These are phyloP conservation scores for Omphalotus olearius DNA, from an alignment of 1,284 basidiomycete genomes.

Conservation along the genomic window DNA sequence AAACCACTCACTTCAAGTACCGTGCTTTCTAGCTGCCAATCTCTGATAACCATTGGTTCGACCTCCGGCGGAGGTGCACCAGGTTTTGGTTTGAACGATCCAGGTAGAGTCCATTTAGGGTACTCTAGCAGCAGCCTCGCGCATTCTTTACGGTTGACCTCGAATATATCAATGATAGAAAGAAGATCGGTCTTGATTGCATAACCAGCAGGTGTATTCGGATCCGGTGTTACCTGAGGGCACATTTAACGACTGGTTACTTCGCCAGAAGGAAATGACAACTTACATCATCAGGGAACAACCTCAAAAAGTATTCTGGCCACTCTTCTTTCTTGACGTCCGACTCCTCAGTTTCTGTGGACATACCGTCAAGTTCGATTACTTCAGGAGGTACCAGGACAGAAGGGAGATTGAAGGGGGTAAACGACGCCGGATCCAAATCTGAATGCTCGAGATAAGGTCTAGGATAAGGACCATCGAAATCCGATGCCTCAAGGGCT, in stretches of 20 bases:
- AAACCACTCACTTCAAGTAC: slow-evolving; percentile 61
- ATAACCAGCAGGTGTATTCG: slow-evolving; percentile 73
- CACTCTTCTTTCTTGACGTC: slow-evolving; percentile 76
- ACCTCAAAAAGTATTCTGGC: slow-evolving; percentile 63
- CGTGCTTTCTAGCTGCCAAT: slow-evolving; percentile 78
- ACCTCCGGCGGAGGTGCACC: slow-evolving; percentile 41
- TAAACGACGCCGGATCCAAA: slow-evolving; percentile 36
- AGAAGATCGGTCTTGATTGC: slow-evolving; percentile 72
- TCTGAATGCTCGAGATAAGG: slow-evolving; percentile 56
- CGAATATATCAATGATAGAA: slow-evolving; percentile 91
- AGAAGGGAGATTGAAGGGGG: slow-evolving; percentile 68
- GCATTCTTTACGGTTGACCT: slow-evolving; percentile 95
- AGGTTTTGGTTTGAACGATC: slow-evolving; percentile 79
- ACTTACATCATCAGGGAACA: slow-evolving; percentile 80
- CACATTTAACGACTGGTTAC: not conserved
- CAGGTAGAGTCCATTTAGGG: slow-evolving; percentile 79
- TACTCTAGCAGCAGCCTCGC: slow-evolving; percentile 85
- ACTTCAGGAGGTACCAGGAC: slow-evolving; percentile 87
- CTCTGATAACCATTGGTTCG: slow-evolving; percentile 52
- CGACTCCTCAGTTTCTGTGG: slow-evolving; percentile 53
- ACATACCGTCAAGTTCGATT: slow-evolving; percentile 70
- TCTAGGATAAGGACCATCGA: slow-evolving; percentile 48
- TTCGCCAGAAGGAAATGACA: not conserved
- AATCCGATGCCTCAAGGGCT: slow-evolving; percentile 51
- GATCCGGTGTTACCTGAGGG: slow-evolving; percentile 66